These are phyloP conservation scores for Boletales sp. DNA, from an alignment of 768 basidiomycete species.

Conservation along the genomic window DNA sequence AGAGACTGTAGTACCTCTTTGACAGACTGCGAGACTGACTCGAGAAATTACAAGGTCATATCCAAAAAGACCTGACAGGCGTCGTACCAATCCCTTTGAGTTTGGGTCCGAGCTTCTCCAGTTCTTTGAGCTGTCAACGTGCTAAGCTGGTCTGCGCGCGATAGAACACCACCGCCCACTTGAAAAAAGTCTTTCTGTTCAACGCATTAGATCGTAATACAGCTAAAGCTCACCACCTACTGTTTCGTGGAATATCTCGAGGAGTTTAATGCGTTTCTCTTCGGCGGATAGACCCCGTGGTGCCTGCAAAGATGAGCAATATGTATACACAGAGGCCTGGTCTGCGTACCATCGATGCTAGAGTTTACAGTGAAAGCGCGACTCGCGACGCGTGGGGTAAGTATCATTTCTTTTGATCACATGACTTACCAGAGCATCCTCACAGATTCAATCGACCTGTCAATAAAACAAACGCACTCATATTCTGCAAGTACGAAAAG, in stretches of 20 bases:
- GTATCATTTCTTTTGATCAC: constrained; percentile 13
- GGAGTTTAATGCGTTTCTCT: constrained; percentile 83
- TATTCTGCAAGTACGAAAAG: constrained; percentile 24
- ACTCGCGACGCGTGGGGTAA: background rate
- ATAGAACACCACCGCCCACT: constrained; percentile 22
- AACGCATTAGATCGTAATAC: background rate
- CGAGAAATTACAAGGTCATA: background rate
- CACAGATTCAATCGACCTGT: background rate
- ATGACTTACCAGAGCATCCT: constrained; percentile 17
- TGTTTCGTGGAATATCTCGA: constrained; percentile 93
- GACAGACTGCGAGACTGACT: constrained; percentile 79
- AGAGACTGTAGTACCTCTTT: constrained; percentile 89
- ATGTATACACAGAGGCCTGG: background rate
- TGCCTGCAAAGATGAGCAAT: constrained; percentile 41
- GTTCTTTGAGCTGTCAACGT: constrained; percentile 68
- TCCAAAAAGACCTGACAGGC: background rate
- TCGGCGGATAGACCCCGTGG: constrained; percentile 84
- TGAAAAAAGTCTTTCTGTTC: constrained; percentile 81
- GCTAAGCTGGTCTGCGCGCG: background rate
- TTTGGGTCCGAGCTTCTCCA: constrained; percentile 87
- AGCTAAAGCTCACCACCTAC: constrained; percentile 34
- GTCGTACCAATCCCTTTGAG: constrained; percentile 82
- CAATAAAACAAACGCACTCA: constrained; percentile 19
- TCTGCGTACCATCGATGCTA: constrained; percentile 18
- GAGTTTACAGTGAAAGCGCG: background rate